Conservation (phyloP, 2,329 filamentous ascomycete genomes). For the Colletotrichum somersetense region DNA sequence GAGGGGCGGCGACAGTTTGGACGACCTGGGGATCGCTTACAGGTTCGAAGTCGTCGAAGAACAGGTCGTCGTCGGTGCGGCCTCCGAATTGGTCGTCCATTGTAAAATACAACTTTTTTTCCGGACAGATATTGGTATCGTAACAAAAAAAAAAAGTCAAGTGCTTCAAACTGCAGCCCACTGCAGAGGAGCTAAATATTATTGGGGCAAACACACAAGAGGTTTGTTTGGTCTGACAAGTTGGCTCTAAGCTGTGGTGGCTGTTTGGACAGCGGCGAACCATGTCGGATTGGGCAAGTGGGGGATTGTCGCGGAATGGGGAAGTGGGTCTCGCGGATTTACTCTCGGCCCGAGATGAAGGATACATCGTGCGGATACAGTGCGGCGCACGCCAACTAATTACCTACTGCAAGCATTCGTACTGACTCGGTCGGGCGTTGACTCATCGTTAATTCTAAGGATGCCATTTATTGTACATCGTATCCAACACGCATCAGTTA, state of each 20-base stretch:
- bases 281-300: conserved; percentile 37
- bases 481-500: not conserved
- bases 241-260: conserved; percentile 26
- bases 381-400: not conserved
- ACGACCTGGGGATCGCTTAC: conserved; percentile 25
- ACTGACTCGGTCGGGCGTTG: too few species aligned
- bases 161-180: not conserved
- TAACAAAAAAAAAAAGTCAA: not conserved
- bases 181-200: conserved; percentile 2
- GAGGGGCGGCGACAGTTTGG: conserved; percentile 19
- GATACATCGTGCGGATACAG: not conserved
- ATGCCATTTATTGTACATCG: not conserved
- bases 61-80: conserved; percentile 72
- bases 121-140: not conserved
- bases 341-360: conserved; percentile 9
- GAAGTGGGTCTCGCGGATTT: not conserved
- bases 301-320: conserved; percentile 11
- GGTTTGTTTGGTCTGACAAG: conserved; percentile 15
- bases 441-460: not conserved
- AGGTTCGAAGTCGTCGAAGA: conserved; percentile 73
- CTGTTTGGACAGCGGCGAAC: conserved; percentile 24
- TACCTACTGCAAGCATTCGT: too few species aligned
- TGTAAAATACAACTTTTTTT: not conserved
- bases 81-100: conserved; percentile 74
- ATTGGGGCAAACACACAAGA: conserved; percentile 14